Conservation (phyloP, 2,329 filamentous ascomycete species). For the Lecanicillium sp. region DNA sequence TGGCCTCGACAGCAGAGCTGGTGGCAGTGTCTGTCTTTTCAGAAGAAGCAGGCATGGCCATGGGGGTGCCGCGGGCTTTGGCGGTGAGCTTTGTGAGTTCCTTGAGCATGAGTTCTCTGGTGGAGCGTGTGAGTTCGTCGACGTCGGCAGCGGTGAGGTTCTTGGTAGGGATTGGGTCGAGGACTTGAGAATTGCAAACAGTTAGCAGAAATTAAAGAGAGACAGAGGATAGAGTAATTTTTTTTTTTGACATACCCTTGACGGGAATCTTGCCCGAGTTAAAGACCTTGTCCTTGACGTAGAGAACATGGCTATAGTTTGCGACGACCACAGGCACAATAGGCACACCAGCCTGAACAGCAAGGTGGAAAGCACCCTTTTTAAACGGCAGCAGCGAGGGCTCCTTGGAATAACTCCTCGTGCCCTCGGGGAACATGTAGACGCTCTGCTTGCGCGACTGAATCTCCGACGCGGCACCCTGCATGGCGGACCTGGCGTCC, state of each 20-base stretch:
- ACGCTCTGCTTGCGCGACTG: slow-evolving; percentile 62
- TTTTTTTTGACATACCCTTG: slow-evolving; percentile 48
- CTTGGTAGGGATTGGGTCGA: slow-evolving; percentile 72
- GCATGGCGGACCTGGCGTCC: slow-evolving; percentile 78
- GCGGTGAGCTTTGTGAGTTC: slow-evolving; percentile 49
- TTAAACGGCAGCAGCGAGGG: slow-evolving; percentile 90
- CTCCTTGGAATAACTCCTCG: slow-evolving; percentile 77
- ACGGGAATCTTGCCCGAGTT: slow-evolving; percentile 63
- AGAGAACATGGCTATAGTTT: slow-evolving; percentile 69
- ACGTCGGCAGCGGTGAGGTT: slow-evolving; percentile 69
- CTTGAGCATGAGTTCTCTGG: slow-evolving; percentile 67
- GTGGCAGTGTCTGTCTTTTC: slow-evolving; percentile 15
- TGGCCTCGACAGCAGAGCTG: slow-evolving; percentile 22
- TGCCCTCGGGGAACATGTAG: slow-evolving; percentile 88
- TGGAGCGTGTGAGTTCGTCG: slow-evolving; percentile 59
- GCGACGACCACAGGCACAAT: slow-evolving; percentile 79
- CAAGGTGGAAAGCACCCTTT: slow-evolving; percentile 96
- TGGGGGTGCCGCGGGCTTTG: slow-evolving; percentile 34
- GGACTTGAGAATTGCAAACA: slow-evolving; percentile 39
- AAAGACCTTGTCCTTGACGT: slow-evolving; percentile 56
- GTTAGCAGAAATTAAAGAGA: slow-evolving; percentile 10
- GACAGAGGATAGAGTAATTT: slow-evolving; percentile 5
- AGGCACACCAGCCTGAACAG: slow-evolving; percentile 86
- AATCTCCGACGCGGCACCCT: slow-evolving; percentile 75
- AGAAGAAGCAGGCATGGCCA: slow-evolving; percentile 20